Base-by-base conservation (phyloP, 192 early-diverging fungal species). In the Mortierella hygrophila region DNA sequence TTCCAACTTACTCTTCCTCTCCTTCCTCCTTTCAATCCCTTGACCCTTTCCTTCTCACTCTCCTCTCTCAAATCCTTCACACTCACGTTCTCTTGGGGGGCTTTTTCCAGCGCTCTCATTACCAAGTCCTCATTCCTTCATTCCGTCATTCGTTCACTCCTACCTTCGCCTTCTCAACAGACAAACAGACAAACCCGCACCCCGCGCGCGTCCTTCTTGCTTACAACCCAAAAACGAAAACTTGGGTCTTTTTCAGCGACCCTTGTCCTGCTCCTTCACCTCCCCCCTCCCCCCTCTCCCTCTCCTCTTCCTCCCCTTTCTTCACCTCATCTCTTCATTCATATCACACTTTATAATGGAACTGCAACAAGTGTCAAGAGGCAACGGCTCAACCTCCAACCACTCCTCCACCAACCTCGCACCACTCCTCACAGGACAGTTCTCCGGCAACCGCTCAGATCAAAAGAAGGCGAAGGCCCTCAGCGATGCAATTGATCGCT, bases 401-500 rank as follows among this genome's bases (percentile, higher is more conserved):
- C 73, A 32, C 55, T 20, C 21, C 6, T 21, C 23, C 63, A 37
- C 49, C 6, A 18, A 72, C 29, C 47, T 60, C 15, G 18, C 52
- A 29, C 84, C 79, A 26, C 77, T 76, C 42, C 70, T 81, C 32
- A 74, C 70, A 15, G 42, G 46, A 26, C 72, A 77, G n/a, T 81
- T 78, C 72, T 32, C 75, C 23, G 21, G 37, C 35, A 78, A 46
- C 29, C 84, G 84, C 5, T 41, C 79, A 42, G 84, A 86, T 77
- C 84, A 90, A 46, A 90, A 90, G 46, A 81, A 79, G 26, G 92
- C 90, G 11, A 88, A 85, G 49, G 88, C 86, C 47, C 40, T 78
- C 60, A 91, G 90, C 37, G 91, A 92, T 23, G 90, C 91, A 44
- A 92, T 92, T 68, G 92, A 92, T 54, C 86, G 74, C 47, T 74